phyloP scores from a whole-genome alignment of 345 rosid genomes.

The Streptanthus diversifolius region DNA sequence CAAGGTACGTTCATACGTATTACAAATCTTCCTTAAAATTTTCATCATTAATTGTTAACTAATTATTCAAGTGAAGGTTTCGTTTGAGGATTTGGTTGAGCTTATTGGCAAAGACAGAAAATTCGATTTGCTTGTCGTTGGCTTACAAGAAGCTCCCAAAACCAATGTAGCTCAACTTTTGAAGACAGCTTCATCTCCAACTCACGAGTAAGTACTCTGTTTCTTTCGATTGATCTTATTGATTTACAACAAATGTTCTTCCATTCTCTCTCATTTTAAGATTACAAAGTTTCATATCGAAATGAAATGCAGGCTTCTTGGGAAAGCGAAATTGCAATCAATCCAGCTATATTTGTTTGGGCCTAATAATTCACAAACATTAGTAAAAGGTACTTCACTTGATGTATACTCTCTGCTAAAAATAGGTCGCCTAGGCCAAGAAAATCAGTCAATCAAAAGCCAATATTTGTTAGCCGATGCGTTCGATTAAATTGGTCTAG shows the following conservation, averaged over 20 bases:
- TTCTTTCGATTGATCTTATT: not conserved
- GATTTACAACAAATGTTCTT: not conserved
- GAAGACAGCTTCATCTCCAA: conserved; percentile 30
- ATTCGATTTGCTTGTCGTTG: conserved; percentile 33
- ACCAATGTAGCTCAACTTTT: conserved; percentile 18
- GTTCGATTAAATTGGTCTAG: no score
- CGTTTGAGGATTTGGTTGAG: conserved; percentile 32
- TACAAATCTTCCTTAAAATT: not conserved
- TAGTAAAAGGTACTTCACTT: conserved; percentile 27
- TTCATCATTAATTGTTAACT: not conserved
- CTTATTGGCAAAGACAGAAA: conserved; percentile 30
- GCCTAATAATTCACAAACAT: conserved; percentile 28
- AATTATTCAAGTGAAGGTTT: conserved; percentile 27
- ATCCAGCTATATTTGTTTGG: conserved; percentile 34
- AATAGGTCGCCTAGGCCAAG: not conserved
- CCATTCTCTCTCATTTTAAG: not conserved
- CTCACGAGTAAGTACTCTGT: conserved; percentile 20
- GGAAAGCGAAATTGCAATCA: conserved; percentile 30
- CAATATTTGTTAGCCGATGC: no score
- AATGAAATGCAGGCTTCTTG: conserved; percentile 27
- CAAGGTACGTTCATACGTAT: conserved; percentile 35
- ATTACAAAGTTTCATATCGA: conserved; percentile 1
- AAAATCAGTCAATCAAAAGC: no score
- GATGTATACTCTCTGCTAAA: not conserved
- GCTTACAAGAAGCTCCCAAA: conserved; percentile 36